A percentile compares a stretch with the other conserved stretches of the same genome.
These are phyloP conservation scores for Cunninghamia lanceolata DNA, from an alignment of 75 land plant genomes.

Conservation along the genomic window DNA sequence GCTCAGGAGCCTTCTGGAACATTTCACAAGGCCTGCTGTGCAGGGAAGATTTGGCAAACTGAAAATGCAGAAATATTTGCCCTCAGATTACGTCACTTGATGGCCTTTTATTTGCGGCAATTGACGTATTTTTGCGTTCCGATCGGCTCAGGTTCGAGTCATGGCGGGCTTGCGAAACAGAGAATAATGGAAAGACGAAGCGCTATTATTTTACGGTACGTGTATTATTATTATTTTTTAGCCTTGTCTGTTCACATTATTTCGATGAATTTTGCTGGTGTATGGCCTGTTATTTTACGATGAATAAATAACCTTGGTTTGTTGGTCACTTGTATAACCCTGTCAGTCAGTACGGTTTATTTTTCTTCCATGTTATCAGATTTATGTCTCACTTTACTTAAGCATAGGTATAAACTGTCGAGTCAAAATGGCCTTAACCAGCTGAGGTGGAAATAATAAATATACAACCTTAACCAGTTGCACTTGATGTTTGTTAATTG, in stretches of 20 bases:
- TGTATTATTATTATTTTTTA: background rate
- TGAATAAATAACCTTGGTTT: background rate
- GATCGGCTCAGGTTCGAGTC: background rate
- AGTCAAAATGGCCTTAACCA: background rate
- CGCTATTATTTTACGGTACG: background rate
- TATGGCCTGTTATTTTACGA: background rate
- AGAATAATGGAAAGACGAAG: background rate
- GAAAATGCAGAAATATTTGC: background rate
- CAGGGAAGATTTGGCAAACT: background rate
- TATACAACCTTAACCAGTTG: background rate
- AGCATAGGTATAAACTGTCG: too few relatives aligned
- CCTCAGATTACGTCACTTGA: background rate
- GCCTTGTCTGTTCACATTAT: background rate
- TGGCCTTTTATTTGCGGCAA: background rate
- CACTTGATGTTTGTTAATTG: background rate
- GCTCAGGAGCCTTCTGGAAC: background rate
- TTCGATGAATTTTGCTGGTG: background rate
- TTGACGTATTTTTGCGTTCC: background rate
- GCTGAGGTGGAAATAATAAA: background rate
- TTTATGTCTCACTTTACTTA: too few relatives aligned
- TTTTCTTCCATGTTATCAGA: background rate
- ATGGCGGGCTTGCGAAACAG: background rate
- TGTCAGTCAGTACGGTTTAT: background rate
- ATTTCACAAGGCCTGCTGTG: background rate
- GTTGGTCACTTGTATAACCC: background rate